Evolutionary conservation across 108 stramenopile genomes (phyloP).

Genomic region (Chaetoceros muelleri): DNA sequence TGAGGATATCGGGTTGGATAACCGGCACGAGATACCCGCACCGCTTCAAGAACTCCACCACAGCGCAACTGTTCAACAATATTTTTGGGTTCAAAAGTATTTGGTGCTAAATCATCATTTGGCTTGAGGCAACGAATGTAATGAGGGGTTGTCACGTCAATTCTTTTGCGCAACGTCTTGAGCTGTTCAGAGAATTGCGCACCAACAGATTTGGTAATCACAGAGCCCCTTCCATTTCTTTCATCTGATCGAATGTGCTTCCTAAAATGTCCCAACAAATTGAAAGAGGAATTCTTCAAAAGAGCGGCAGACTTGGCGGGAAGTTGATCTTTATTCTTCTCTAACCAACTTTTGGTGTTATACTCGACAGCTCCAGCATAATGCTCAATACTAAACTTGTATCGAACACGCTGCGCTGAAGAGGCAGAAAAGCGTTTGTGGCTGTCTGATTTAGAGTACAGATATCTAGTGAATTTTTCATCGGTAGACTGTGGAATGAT

Average conservation of each 20-base stretch:
- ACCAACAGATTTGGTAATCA: slow-evolving; percentile 70
- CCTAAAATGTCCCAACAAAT: slow-evolving; percentile 42
- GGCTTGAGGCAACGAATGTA: slow-evolving; percentile 91
- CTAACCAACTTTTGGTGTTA: slow-evolving; percentile 69
- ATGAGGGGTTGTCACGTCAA: slow-evolving; percentile 74
- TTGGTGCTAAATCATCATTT: slow-evolving; percentile 74
- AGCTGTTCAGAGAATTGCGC: slow-evolving; percentile 82
- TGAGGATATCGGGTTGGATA: slow-evolving; percentile 91
- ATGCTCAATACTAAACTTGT: slow-evolving; percentile 80
- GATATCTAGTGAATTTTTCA: slow-evolving; percentile 76
- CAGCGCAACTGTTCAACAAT: slow-evolving; percentile 87
- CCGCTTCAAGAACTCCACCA: slow-evolving; percentile 94
- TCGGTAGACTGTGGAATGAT: slow-evolving; percentile 86
- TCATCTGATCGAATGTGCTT: slow-evolving; percentile 60
- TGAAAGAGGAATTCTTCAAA: slow-evolving; percentile 53
- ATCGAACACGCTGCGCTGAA: slow-evolving; percentile 54
- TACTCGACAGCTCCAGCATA: slow-evolving; percentile 89
- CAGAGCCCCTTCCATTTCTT: slow-evolving; percentile 45
- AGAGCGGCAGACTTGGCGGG: slow-evolving; percentile 59
- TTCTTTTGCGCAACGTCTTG: slow-evolving; percentile 60
- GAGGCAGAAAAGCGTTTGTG: slow-evolving; percentile 62
- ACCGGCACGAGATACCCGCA: slow-evolving; percentile 90
- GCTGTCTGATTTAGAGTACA: slow-evolving; percentile 74
- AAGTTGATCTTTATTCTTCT: slow-evolving; percentile 87
- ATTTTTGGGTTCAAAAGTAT: slow-evolving; percentile 78